A percentile compares a stretch with the other conserved stretches of the same genome.
Evolutionary conservation across 176 grass and related monocot genomes (phyloP).

Genomic region (Oryza brachyantha): DNA sequence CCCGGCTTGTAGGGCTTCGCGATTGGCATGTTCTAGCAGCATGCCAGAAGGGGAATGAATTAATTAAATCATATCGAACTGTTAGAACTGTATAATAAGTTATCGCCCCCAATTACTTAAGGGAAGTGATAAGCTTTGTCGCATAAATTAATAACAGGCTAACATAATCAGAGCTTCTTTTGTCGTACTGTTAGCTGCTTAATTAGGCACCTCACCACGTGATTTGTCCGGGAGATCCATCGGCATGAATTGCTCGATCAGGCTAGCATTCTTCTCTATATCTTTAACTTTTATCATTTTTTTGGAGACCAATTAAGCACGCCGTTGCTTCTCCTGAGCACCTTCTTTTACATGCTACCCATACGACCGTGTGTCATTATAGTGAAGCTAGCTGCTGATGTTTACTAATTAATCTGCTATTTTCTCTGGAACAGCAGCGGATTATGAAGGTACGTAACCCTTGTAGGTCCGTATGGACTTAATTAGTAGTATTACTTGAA

Average conservation of each 20-base stretch:
- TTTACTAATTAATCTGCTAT: not conserved
- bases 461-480: too few relatives aligned
- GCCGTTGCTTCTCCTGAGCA: not conserved
- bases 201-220: constrained; percentile 36
- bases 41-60: constrained; percentile 20
- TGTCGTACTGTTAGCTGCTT: not conserved
- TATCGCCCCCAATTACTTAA: constrained; percentile 40
- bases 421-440: not conserved
- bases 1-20: not conserved
- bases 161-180: constrained; percentile 12
- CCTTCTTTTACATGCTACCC: not conserved
- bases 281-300: not conserved
- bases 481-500: too few relatives aligned
- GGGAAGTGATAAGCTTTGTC: constrained; percentile 20
- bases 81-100: constrained; percentile 40
- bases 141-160: constrained; percentile 30
- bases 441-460: too few relatives aligned
- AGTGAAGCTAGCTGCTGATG: not conserved
- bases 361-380: not conserved
- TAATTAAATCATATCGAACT: constrained; percentile 6
- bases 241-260: constrained; percentile 7
- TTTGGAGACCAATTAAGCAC: not conserved
- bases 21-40: constrained; percentile 13
- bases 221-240: constrained; percentile 14
- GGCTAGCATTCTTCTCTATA: too few relatives aligned